Base-by-base conservation (phyloP, 441 rosid genomes). In the Adansonia rubrostipa region DNA sequence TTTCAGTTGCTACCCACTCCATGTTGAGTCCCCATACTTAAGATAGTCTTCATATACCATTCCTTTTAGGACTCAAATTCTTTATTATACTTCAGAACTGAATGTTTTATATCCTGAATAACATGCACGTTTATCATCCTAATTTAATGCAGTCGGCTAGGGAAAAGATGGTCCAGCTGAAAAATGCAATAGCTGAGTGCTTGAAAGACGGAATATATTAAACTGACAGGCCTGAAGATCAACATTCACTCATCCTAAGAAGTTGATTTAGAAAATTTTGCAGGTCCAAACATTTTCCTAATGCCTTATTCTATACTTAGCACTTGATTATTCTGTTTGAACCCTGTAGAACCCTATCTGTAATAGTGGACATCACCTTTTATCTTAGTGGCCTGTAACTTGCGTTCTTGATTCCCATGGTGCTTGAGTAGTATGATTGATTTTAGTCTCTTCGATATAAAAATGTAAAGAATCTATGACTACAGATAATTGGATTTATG, bases 161-260 rank as follows among this genome's bases (percentile, higher is more conserved):
- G 80, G 86, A 82, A 80, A 87, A 87, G 83, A 82, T 88, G 91
- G 77, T 82, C 50, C 91, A 82, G 75, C 60, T 89, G 85, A 84
- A 79, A 81, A 82, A 57, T 61, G 85, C 77, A 50, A 79, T 89
- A 77, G 85, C 85, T 6, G 85, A 86, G 79, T 87, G 87, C 76
- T 76, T 89, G 78, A 83, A 83, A 62, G 91, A 82, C 67, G 87
- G 80, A 42, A 66, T 58, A 58, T 67, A 51, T 73, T 82, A 61
- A 75, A 71, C 80, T 86, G 87, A 86, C 61, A 74, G 62, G 51
- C 33, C 51, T 40, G 77, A 74, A 74, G 57, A 58, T 45, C 8
- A 24, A 51, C 61, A 20, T 24, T 53, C 3, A 28, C 20, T 9
- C 64, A 71, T 71, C 61, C 45, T 24, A 50, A 7, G 33, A 58